Conservation (phyloP, 140 eudicot genomes). For the Stevia rebaudiana region DNA sequence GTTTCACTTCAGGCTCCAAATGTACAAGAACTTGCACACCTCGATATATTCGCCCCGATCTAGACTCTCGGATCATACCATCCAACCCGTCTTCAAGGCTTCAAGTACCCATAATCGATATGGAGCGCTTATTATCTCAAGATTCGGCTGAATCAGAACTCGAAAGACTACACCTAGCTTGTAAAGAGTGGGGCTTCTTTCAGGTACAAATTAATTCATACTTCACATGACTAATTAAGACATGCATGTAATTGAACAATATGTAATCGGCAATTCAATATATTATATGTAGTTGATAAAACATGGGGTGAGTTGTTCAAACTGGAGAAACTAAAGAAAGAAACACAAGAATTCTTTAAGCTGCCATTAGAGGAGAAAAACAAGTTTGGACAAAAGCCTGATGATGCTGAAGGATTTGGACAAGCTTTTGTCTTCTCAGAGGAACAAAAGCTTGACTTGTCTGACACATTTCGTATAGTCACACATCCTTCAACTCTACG, state of each 20-base stretch:
- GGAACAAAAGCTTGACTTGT: slow-evolving; percentile 7
- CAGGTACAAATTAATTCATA: too few species aligned
- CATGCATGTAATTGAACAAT: background rate
- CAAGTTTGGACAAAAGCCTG: background rate
- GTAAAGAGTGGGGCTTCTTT: too few species aligned
- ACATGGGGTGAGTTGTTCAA: slow-evolving; percentile 7
- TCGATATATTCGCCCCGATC: too few species aligned
- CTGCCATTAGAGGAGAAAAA: slow-evolving; percentile 5
- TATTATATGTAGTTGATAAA: background rate
- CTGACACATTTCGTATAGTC: background rate
- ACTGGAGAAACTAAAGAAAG: background rate
- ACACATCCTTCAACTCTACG: background rate
- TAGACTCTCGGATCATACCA: too few species aligned
- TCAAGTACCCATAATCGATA: too few species aligned
- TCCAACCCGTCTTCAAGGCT: too few species aligned
- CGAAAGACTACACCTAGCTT: too few species aligned
- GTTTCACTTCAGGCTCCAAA: too few species aligned
- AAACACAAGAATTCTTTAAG: slow-evolving; percentile 5
- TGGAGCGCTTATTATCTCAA: too few species aligned
- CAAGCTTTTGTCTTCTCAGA: slow-evolving; percentile 9
- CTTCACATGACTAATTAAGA: background rate
- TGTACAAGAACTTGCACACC: too few species aligned
- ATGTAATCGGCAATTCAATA: background rate
- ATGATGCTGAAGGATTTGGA: background rate
- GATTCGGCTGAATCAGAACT: too few species aligned